Base-by-base conservation (phyloP, 2,329 filamentous ascomycete genomes). In the Microcyclosporella mali region DNA sequence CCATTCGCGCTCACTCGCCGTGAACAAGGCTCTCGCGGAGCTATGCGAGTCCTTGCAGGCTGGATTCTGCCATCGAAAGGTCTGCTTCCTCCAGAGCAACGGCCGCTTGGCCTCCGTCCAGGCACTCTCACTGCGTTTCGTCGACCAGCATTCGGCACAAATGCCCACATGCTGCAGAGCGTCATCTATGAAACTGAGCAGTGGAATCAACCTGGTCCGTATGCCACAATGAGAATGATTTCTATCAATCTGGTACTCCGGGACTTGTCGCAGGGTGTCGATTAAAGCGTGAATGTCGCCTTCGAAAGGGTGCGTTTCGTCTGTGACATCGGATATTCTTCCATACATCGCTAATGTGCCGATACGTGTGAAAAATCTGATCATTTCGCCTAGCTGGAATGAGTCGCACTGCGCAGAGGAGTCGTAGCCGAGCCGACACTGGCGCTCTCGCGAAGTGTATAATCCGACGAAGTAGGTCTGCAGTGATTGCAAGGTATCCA, bases 321-420 rank as follows among this genome's bases (percentile, higher is more conserved):
- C 64, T 9, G 61, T 61, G 4, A 55, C 55, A 44, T 65, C 48
- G 7, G 56, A 64, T 11, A 74, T 65, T 16, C 62, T 66, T 18
- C 68, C 64, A 46, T 68, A 63, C 1, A 86, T 64, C 29, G 73
- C 75, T 3, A 87, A 57, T 0, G 85, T 75, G 19, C 75, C 72
- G 51, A 79, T 78, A 51, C 73, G 72, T 11, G 71, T 66, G 28
- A 88, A 75, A 63, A 88, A 88, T 52, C 79, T 80, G 50, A 87
- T 66, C 72, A 85, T 85, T 64, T 88, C 83, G 16, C 84, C 85
- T 1, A 89, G 74, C 63, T 89, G 85, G 57, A 84, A 89, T 2
- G 79, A 81, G 65, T 89, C 85, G 61, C 85, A 88, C 32, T 83
- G 78, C 2, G 75, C 65, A 48, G 79, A 84, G 2, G 79, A 81